Base-by-base conservation (phyloP, 208 protist genomes). In the Phytomonas sp. region DNA sequence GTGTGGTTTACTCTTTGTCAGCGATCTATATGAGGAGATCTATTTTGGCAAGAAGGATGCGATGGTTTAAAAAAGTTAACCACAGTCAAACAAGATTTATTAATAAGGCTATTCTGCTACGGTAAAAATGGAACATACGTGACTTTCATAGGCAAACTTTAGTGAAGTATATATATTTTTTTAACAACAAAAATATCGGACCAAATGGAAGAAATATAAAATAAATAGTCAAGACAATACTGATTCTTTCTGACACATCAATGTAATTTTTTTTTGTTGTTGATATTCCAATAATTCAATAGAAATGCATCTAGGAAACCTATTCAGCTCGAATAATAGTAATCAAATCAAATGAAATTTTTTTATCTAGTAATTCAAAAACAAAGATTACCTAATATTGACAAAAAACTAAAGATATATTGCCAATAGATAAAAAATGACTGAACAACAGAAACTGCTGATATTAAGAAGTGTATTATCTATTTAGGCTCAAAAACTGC, bases 51-150 rank as follows among this genome's bases (percentile, higher is more conserved):
- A 12, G 87, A 84, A 4, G 82, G 80, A 65, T 84, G 91, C 87
- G 84, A 93, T 2, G 80, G 79, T 29, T 84, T 84, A 71, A 86
- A 89, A 70, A 93, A 93, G 70, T 91, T 83, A 34, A 91, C 84
- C 10, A 93, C 87, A 4, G 83, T 88, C n/a, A 90, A 69, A 26
- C 79, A 80, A 0, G 80, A 75, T 40, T 85, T 71, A 36, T 61
- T 30, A 12, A 84, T 61, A n/a, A 90, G 59, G 30, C 49, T 60
- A 45, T 77, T 62, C 12, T 90, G 76, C 74, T 89, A 82, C 3
- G 75, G 49, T 23, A 90, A 65, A 0, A 76, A 73, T 1, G 74
- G 66, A 29, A 87, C 67, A 2, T 72, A 45, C 36, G 69, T 62
- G 26, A 91, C 74, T 10, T 73, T 63, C 78, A 84, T 93, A 11